phyloP scores from a whole-genome alignment of 106 monocot genomes.

The Allium cepa region DNA sequence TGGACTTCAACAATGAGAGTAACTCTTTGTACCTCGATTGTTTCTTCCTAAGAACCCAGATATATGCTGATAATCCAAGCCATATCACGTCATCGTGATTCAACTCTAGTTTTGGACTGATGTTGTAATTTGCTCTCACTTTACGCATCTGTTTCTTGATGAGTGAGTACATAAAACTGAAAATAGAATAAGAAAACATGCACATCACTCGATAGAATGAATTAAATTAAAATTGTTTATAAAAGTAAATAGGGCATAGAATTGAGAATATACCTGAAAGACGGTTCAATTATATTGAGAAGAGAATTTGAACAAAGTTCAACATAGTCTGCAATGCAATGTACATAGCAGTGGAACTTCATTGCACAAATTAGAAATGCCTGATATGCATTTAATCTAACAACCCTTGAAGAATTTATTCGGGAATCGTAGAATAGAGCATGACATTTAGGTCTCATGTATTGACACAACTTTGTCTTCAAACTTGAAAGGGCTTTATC shows the following conservation, averaged over 20 bases:
- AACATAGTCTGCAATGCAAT: conserved; percentile 16
- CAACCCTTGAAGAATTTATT: conserved; percentile 55
- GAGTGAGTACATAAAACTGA: conserved; percentile 63
- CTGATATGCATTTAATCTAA: conserved; percentile 84
- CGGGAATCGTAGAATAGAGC: conserved; percentile 72
- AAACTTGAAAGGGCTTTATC: conserved; percentile 20
- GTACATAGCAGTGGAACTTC: conserved; percentile 88
- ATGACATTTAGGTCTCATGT: conserved; percentile 74
- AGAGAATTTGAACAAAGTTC: conserved; percentile 17
- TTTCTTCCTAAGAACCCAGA: conserved; percentile 62
- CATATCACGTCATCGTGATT: conserved; percentile 47
- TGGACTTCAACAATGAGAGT: conserved; percentile 29
- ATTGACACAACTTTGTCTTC: conserved; percentile 42
- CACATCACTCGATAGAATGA: not conserved
- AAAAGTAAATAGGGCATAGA: not conserved
- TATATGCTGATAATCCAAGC: conserved; percentile 70
- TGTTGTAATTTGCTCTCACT: conserved; percentile 11
- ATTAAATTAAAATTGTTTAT: not conserved
- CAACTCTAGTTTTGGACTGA: conserved; percentile 37
- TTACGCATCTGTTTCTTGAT: conserved; percentile 63
- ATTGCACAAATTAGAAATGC: conserved; percentile 89
- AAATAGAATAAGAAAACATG: not conserved
- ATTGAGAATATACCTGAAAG: conserved; percentile 54
- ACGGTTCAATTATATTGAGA: conserved; percentile 36
- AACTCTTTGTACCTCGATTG: conserved; percentile 61